Percentiles rank a stretch among this genome's conserved stretches.
Conservation (phyloP, 2,329 filamentous ascomycete species). For the Emmonsiellopsis sp. region DNA sequence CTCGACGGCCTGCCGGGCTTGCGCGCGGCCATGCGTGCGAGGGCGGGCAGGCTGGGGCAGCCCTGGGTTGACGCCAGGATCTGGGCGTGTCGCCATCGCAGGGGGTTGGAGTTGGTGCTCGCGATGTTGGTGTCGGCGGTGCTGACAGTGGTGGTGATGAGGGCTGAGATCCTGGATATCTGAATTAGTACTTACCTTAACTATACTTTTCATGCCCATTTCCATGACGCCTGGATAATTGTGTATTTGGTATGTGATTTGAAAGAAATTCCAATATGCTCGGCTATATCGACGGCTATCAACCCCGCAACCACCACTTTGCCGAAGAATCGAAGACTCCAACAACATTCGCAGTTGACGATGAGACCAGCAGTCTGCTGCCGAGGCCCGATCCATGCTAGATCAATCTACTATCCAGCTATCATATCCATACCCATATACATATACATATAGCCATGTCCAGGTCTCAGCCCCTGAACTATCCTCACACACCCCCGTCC, state of each 20-base stretch:
- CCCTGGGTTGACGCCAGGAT: conserved; percentile 32
- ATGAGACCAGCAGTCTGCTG: too few relatives aligned
- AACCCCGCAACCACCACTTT: too few relatives aligned
- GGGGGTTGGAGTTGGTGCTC: conserved; percentile 14
- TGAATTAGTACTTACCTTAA: neutral
- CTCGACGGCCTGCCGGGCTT: conserved; percentile 53
- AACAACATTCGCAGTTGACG: too few relatives aligned
- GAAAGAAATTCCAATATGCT: too few relatives aligned
- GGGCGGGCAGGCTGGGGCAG: conserved; percentile 30
- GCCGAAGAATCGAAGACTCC: too few relatives aligned
- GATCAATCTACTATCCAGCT: too few relatives aligned
- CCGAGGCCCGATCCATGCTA: too few relatives aligned
- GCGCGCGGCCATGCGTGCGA: conserved; percentile 41
- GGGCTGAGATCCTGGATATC: conserved; percentile 9
- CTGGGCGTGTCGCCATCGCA: conserved; percentile 12
- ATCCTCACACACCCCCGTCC: conserved; percentile 9
- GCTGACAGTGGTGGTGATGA: conserved; percentile 11
- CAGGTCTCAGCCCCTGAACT: neutral
- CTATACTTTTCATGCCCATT: neutral
- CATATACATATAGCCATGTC: neutral
- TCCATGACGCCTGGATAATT: neutral
- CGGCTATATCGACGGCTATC: too few relatives aligned
- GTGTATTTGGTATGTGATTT: neutral
- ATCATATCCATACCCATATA: too few relatives aligned
- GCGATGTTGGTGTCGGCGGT: conserved; percentile 13